These are phyloP conservation scores for Aspergillus fumigatus DNA, from an alignment of 2,329 filamentous ascomycete genomes.

Conservation along the genomic window DNA sequence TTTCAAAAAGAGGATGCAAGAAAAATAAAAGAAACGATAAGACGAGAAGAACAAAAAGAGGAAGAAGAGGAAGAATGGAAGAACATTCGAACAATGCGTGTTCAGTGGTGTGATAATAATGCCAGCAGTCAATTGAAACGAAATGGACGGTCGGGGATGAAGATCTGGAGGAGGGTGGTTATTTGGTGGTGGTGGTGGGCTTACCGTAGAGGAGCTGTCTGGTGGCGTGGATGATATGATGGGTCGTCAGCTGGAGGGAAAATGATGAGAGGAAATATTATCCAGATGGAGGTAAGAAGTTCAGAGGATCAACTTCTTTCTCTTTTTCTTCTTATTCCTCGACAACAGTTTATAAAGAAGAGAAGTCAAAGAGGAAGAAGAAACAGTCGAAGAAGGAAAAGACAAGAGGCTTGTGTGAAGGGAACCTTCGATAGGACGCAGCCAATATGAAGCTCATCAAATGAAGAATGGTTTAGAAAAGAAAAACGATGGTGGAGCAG, in stretches of 20 bases:
- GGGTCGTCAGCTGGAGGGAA: slow-evolving; percentile 16
- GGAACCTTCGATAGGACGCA: background rate
- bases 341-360: background rate
- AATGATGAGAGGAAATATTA: slow-evolving; percentile 22
- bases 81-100: background rate
- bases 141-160: slow-evolving; percentile 1
- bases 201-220: slow-evolving; percentile 8
- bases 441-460: background rate
- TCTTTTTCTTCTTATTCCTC: background rate
- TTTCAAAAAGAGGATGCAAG: background rate
- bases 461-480: background rate
- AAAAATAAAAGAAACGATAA: slow-evolving; percentile 5
- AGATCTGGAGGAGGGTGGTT: background rate
- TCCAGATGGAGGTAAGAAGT: slow-evolving; percentile 25
- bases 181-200: background rate
- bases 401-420: slow-evolving; percentile 14
- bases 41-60: background rate
- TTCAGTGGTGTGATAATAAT: background rate
- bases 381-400: slow-evolving; percentile 27
- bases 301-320: background rate
- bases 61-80: background rate
- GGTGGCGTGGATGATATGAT: slow-evolving; percentile 16
- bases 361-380: slow-evolving; percentile 4
- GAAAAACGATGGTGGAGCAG: slow-evolving; percentile 1
- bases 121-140: slow-evolving; percentile 2